Conservation (phyloP, 306 rosid species). For the Mimosa pudica region DNA sequence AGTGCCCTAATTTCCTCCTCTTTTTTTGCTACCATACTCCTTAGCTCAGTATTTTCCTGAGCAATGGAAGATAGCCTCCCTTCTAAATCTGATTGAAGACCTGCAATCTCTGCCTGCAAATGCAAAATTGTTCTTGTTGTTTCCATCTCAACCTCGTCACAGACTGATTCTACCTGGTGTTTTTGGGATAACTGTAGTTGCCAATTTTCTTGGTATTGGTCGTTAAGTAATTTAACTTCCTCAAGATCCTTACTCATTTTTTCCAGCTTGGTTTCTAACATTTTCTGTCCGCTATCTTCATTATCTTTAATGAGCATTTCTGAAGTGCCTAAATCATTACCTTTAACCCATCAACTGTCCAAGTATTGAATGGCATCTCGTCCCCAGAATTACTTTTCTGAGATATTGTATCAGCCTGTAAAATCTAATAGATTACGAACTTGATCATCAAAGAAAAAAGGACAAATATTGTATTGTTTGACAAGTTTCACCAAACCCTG, state of each 20-base stretch:
- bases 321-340: slow-evolving; percentile 34
- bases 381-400: slow-evolving; percentile 59
- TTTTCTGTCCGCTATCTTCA: slow-evolving; percentile 42
- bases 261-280: slow-evolving; percentile 63
- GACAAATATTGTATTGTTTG: slow-evolving; percentile 6
- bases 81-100: slow-evolving; percentile 69
- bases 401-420: slow-evolving; percentile 61
- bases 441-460: slow-evolving; percentile 29
- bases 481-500: slow-evolving; percentile 24
- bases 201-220: slow-evolving; percentile 66
- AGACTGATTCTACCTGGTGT: slow-evolving; percentile 61
- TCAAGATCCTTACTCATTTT: slow-evolving; percentile 73
- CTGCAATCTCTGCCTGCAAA: slow-evolving; percentile 85
- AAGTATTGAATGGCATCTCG: slow-evolving; percentile 47
- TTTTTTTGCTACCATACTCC: slow-evolving; percentile 57
- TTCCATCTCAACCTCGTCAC: slow-evolving; percentile 93
- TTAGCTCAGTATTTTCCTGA: slow-evolving; percentile 69
- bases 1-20: slow-evolving; percentile 61
- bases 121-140: slow-evolving; percentile 83
- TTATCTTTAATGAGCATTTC: slow-evolving; percentile 28
- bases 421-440: slow-evolving; percentile 35
- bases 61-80: slow-evolving; percentile 56
- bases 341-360: slow-evolving; percentile 46
- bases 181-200: slow-evolving; percentile 58
- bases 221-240: slow-evolving; percentile 60